Evolutionary conservation across 2,329 filamentous ascomycete genomes (phyloP), one percentile per base, ranked within the genome.

Genomic region (Drechslerella dactyloides): DNA sequence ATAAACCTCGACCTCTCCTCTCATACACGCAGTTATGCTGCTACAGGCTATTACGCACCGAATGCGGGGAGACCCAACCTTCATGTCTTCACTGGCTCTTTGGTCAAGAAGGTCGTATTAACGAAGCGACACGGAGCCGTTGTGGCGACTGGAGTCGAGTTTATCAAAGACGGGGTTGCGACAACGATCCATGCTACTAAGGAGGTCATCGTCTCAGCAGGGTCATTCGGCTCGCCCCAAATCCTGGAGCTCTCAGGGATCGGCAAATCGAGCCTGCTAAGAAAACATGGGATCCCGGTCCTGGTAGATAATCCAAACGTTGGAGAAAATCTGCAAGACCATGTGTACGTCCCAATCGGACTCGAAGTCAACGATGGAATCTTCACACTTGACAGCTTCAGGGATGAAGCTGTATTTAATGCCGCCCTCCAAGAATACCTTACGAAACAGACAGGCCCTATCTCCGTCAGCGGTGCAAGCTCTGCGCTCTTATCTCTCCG

Each of bases 161-260:
- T 85, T 73, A 78, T 75, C 6, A 77, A 80, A 33, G 76, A 78
- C 10, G 81, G 81, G 40, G 51, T 44, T n/a, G 63, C 58, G 19
- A 69, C 65, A 17, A 72, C 68, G 24, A 48, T 72, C 7, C 21
- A 35, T 1, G 68, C 68, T 21, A 55, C 77, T 7, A 81, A 80
- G 52, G 81, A 83, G 74, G 81, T 85, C 30, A 83, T 85, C 68
- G 66, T 85, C 4, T 78, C 82, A 1, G 83, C 80, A 27, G 83
- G 83, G 24, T 76, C 81, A 0, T 76, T 83, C 13, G 78, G 83
- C 61, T 79, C 77, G 2, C 82, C 82, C 2, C 78, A 79, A 19
- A 80, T 83, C 48, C 77, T 83, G 0, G 82, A 83, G 79, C 79
- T 81, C 61, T 82, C 81, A 0, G 82, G 82, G 1, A 80, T 83